Evolutionary conservation across 2,329 filamentous ascomycete species (phyloP), one percentile per base, ranked within the genome.

Genomic region (Scleromitrula shiraiana): DNA sequence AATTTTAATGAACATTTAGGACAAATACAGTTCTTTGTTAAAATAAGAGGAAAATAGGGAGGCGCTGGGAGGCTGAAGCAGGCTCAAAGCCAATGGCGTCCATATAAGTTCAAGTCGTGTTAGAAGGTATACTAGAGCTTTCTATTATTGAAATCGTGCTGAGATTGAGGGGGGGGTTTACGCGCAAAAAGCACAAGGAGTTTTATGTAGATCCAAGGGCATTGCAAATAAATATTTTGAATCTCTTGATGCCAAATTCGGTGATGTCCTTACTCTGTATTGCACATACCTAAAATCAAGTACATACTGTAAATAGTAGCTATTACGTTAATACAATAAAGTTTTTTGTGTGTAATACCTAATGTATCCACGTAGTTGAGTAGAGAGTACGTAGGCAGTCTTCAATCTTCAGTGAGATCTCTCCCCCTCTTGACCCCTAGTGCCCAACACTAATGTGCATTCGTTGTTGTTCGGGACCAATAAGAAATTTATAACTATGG

Each of bases 171-270:
- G 37, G 37, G 29, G 12, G 17, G 23, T 14, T 41, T 42, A 22
- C 22, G 58, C 53, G 54, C 50, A 55, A 59, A 58, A 60, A 59
- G 52, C 56, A 56, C 56, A 56, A 55, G 55, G 54, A 55, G 56
- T 60, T 41, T 41, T 60, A 59, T 59, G 46, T 62, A 62, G 59
- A 63, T 52, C 46, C 50, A 53, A 47, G 43, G 50, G 50, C 41
- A 52, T 53, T 53, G 50, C 51, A 54, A 57, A 52, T 50, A 53
- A 51, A 57, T 45, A 54, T 41, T 53, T 53, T 41, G 45, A 53
- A 39, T 54, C 39, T 52, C 49, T 49, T 46, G 37, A 46, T 26
- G 26, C 26, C 15, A 35, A 29, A 17, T 37, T 37, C 12, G 10
- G 37, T 45, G n/a, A n/a, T n/a, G n/a, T n/a, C n/a, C n/a, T n/a